Evolutionary conservation across 1,284 basidiomycete genomes (phyloP), one percentile per base, ranked within the genome.

Genomic region (Papiliotrema terrestris): DNA sequence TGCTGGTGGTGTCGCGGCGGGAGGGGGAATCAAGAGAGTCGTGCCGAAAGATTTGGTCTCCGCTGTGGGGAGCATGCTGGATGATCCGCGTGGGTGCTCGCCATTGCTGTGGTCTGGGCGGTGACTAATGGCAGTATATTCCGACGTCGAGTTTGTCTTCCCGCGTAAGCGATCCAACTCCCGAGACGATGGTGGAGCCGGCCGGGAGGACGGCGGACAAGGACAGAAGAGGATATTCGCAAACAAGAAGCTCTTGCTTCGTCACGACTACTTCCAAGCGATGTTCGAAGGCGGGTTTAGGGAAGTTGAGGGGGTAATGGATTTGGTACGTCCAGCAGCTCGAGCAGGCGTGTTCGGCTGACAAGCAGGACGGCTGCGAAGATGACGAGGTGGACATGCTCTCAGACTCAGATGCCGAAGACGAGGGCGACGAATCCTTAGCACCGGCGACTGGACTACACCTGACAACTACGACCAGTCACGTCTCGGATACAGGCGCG

Each of bases 141-240:
- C 87, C 4, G 89, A 91, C 67, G 82, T 91, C 29, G 86, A 87
- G 71, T 91, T 91, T 62, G 76, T 89, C 22, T 75, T 91, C 20
- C 86, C 86, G 0, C 56, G 6, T 55, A 32, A 32, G 29, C 29
- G 29, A 5, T 32, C 29, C 6, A 32, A 32, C 58, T 43, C 17
- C 48, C 20, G n/a, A 38, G 55, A 38, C 37, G 19, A 14, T 43
- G 39, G 13, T 8, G 20, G 17, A n/a, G 39, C 46, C 15, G 45
- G 26, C 51, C 45, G 45, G 14, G 53, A 45, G 4, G 51, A 47
- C 32, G 53, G 39, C 45, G 38, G 20, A 50, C 62, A 5, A 32
- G 29, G 6, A 11, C 29, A 32, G 11, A 59, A 66, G 22, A 53
- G 58, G 49, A 71, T 77, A 14, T 76, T 69, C 48, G 89, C 88